Conservation (phyloP, 2,329 filamentous ascomycete genomes). For the Rhinocladiella similis region DNA sequence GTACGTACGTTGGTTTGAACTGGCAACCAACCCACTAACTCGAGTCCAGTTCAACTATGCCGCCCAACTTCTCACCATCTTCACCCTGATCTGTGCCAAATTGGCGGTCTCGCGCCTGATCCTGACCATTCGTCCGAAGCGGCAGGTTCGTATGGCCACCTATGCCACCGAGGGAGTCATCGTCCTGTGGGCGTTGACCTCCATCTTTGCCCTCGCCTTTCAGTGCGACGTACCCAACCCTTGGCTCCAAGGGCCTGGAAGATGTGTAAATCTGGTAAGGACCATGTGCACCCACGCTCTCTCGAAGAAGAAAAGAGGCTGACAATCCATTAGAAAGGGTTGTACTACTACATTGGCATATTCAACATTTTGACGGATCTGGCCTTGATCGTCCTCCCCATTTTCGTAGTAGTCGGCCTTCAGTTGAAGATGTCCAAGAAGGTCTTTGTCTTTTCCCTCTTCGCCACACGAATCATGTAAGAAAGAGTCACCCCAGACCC, state of each 20-base stretch:
- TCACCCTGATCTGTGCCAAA: conserved; percentile 6
- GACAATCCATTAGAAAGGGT: not conserved
- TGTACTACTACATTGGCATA: not conserved
- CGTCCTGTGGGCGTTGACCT: conserved; percentile 25
- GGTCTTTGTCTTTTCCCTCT: not conserved
- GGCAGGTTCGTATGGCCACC: not conserved
- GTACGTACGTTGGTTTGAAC: not conserved
- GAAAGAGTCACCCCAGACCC: not conserved
- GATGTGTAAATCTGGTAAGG: not conserved
- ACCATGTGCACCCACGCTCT: not conserved
- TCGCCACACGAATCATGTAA: not conserved
- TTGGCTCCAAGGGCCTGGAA: not conserved
- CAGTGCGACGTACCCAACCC: conserved; percentile 23
- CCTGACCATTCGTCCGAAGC: not conserved
- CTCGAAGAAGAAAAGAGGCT: not conserved
- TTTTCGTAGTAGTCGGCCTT: not conserved
- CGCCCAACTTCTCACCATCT: conserved; percentile 2
- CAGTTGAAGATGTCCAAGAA: not conserved
- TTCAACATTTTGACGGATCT: not conserved
- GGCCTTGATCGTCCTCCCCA: not conserved
- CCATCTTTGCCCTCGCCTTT: conserved; percentile 29
- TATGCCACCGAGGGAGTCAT: not conserved
- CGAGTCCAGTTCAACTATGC: conserved; percentile 6
- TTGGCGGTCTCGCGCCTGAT: conserved; percentile 6
- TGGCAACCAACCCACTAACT: not conserved